Base-by-base conservation (phyloP, 495 filamentous ascomycete species). In the Penicillium longicatenatum region DNA sequence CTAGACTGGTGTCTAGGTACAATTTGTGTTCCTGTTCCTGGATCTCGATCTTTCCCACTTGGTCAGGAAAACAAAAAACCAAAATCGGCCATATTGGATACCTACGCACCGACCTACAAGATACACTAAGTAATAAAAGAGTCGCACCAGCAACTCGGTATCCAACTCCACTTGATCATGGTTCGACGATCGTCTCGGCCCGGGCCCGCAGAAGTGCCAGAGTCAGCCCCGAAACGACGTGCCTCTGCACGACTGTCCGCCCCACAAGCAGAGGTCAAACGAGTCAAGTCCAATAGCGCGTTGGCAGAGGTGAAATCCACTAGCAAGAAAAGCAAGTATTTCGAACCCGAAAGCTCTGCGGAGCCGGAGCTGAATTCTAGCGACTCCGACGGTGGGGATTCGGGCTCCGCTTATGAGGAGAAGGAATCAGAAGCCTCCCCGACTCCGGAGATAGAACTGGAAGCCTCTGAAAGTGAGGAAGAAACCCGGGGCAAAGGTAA, bases 251-350 rank as follows among this genome's bases (percentile, higher is more conserved):
- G 65, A 54, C 47, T 74, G 54, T 70, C 71, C 61, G 56, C 65
- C 60, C 65, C 69, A 58, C 64, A 67, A 44, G 54, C 57, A n/a
- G 71, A 67, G 54, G 55, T 70, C 52, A 77, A 74, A 57, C 68
- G 68, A 57, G 66, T 82, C 70, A 83, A 80, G 58, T 67, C 75
- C 44, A 80, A 80, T 19, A 51, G 62, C 26, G 61, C 65, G 48
- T n/a, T 68, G 19, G 5, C 37, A 4, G 37, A 12, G 35, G 53
- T 59, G 7, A 83, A 75, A 55, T 68, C 75, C 29, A 86, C 84
- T 21, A 67, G 79, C 29, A 82, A 78, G 60, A 84, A 80, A 67
- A 85, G 79, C 71, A 79, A 81, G 57, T 86, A 86, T 60, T 85
- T 86, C 55, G 66, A 79, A 52, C 67, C 69, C 39, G 63, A 68